Evolutionary conservation across 2,329 filamentous ascomycete species (phyloP).

Genomic region (Exophiala sp.): DNA sequence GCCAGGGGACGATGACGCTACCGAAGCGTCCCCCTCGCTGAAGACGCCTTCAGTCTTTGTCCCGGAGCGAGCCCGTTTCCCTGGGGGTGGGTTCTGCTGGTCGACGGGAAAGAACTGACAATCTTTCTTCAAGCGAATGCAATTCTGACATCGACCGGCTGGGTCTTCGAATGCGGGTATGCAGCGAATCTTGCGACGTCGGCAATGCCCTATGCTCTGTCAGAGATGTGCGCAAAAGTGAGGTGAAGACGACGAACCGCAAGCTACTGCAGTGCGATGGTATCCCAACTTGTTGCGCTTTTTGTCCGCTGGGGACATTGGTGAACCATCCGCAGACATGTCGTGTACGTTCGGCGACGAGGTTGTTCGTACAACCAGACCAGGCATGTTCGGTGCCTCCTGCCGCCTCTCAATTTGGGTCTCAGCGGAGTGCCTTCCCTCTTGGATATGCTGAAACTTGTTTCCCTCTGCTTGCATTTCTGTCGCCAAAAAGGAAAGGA

Average conservation of each 20-base stretch:
- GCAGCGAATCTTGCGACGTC: constrained; percentile 89
- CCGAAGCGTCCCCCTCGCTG: constrained; percentile 44
- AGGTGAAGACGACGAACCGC: constrained; percentile 63
- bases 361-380: constrained; percentile 38
- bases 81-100: constrained; percentile 57
- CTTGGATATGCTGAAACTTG: constrained; percentile 4
- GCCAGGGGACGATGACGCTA: constrained; percentile 47
- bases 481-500: neutral
- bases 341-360: constrained; percentile 50
- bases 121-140: constrained; percentile 89
- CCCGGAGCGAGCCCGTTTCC: constrained; percentile 44
- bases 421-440: constrained; percentile 1
- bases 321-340: constrained; percentile 32
- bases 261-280: constrained; percentile 90
- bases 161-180: constrained; percentile 69
- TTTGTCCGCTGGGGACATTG: constrained; percentile 56
- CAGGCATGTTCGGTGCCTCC: constrained; percentile 18
- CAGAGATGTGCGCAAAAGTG: constrained; percentile 10
- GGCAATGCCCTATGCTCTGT: constrained; percentile 69
- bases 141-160: constrained; percentile 81
- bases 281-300: constrained; percentile 91
- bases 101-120: constrained; percentile 91
- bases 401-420: neutral
- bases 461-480: constrained; percentile 20
- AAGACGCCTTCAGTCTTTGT: constrained; percentile 43